Conservation (phyloP, 1,139 yeast species). For the Hemisphaericaspora subhashii region DNA sequence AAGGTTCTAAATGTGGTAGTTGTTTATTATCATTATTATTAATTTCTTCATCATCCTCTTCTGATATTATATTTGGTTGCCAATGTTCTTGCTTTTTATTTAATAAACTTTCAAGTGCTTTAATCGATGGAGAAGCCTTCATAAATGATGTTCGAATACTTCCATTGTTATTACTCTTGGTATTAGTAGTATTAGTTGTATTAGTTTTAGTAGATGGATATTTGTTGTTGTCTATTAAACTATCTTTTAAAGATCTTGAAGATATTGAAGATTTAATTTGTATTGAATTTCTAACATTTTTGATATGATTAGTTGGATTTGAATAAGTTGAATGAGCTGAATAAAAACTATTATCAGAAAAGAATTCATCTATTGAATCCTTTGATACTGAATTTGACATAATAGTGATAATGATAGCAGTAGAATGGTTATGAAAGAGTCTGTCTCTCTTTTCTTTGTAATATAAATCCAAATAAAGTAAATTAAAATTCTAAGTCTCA, state of each 20-base stretch:
- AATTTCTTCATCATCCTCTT: constrained; percentile 24
- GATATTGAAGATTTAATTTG: constrained; percentile 47
- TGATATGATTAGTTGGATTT: constrained; percentile 41
- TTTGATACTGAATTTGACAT: constrained; percentile 1
- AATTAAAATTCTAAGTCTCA: too few relatives aligned
- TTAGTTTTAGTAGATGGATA: not conserved
- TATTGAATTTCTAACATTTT: constrained; percentile 48
- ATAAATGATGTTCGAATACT: constrained; percentile 41
- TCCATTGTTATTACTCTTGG: constrained; percentile 7
- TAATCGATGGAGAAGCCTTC: constrained; percentile 54
- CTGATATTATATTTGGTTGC: constrained; percentile 19
- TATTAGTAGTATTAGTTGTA: constrained; percentile 3
- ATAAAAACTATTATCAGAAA: constrained; percentile 20
- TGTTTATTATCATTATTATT: constrained; percentile 6
- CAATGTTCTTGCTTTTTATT: constrained; percentile 24
- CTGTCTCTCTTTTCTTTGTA: not conserved
- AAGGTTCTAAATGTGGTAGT: constrained; percentile 3
- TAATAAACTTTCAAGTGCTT: constrained; percentile 50
- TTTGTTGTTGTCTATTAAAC: constrained; percentile 10
- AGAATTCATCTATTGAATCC: constrained; percentile 17
- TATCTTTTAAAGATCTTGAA: constrained; percentile 24
- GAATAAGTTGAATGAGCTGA: constrained; percentile 16
- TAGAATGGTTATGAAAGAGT: not conserved
- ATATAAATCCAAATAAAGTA: not conserved
- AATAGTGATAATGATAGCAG: not conserved